Conservation (phyloP, 257 asterid genomes). For the Nemophila menziesii region DNA sequence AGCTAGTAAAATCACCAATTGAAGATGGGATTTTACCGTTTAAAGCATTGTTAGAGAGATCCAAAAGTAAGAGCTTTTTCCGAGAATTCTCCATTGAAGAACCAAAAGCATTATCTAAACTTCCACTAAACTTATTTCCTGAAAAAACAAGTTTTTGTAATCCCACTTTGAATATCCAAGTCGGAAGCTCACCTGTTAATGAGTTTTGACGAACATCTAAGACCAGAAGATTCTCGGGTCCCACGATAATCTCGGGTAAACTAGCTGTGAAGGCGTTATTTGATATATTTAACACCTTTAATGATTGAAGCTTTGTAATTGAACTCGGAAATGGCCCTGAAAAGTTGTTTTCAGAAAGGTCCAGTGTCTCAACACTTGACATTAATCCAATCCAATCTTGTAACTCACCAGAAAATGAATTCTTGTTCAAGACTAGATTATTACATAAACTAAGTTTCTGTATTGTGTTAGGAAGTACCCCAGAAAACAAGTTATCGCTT, state of each 20-base stretch:
- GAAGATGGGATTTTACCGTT: slow-evolving; percentile 43
- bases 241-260: slow-evolving; percentile 49
- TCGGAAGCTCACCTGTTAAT: slow-evolving; percentile 41
- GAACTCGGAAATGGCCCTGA: slow-evolving; percentile 51
- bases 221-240: slow-evolving; percentile 38
- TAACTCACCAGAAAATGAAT: slow-evolving; percentile 37
- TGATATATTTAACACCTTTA: slow-evolving; percentile 53
- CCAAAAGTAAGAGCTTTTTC: slow-evolving; percentile 39
- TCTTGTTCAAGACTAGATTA: slow-evolving; percentile 29
- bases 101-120: slow-evolving; percentile 28
- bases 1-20: slow-evolving; percentile 39
- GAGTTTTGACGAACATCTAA: slow-evolving; percentile 56
- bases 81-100: slow-evolving; percentile 33
- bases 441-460: slow-evolving; percentile 58
- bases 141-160: slow-evolving; percentile 44
- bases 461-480: slow-evolving; percentile 55
- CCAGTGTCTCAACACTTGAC: slow-evolving; percentile 54
- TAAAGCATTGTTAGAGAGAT: slow-evolving; percentile 40
- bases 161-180: slow-evolving; percentile 49
- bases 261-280: slow-evolving; percentile 41
- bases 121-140: slow-evolving; percentile 46
- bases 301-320: slow-evolving; percentile 41
- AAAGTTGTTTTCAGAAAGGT: slow-evolving; percentile 55
- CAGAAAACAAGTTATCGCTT: slow-evolving; percentile 45
- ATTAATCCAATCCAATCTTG: slow-evolving; percentile 78